Conservation (phyloP, 345 rosid genomes). For the Acer yangbiense region DNA sequence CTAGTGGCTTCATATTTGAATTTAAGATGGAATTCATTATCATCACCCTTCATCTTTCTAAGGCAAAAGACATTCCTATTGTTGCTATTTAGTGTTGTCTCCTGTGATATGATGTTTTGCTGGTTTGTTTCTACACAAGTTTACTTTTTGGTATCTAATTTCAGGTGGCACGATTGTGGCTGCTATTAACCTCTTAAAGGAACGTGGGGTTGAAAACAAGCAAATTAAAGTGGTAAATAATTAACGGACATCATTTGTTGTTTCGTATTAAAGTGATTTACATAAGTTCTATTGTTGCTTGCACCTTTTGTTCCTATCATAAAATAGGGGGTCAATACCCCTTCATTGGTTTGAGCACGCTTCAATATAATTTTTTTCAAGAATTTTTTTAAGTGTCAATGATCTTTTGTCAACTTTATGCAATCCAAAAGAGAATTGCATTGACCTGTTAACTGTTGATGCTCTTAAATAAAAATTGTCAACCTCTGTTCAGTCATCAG, state of each 20-base stretch:
- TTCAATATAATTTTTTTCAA: neutral
- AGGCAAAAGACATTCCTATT: neutral
- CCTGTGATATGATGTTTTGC: neutral
- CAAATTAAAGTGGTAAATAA: slow-evolving; percentile 86
- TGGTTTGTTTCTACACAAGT: slow-evolving; percentile 3
- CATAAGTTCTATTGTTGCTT: neutral
- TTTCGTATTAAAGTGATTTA: slow-evolving; percentile 6
- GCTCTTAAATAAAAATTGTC: neutral
- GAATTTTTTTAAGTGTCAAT: neutral
- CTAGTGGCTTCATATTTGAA: neutral
- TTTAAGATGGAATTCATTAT: neutral
- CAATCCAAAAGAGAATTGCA: neutral
- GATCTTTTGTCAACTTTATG: neutral
- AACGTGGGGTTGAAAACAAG: slow-evolving; percentile 66
- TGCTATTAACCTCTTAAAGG: slow-evolving; percentile 66
- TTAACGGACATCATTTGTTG: neutral
- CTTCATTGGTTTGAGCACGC: neutral
- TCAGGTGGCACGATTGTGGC: slow-evolving; percentile 88
- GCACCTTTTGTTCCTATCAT: neutral
- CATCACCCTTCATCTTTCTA: neutral
- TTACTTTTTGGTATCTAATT: slow-evolving; percentile 22
- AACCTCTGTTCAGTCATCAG: neutral
- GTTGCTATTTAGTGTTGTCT: neutral
- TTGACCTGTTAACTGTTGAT: neutral
- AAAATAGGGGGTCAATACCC: neutral